Conservation (phyloP, 208 protist genomes). For the Wallacemonas collosoma region DNA sequence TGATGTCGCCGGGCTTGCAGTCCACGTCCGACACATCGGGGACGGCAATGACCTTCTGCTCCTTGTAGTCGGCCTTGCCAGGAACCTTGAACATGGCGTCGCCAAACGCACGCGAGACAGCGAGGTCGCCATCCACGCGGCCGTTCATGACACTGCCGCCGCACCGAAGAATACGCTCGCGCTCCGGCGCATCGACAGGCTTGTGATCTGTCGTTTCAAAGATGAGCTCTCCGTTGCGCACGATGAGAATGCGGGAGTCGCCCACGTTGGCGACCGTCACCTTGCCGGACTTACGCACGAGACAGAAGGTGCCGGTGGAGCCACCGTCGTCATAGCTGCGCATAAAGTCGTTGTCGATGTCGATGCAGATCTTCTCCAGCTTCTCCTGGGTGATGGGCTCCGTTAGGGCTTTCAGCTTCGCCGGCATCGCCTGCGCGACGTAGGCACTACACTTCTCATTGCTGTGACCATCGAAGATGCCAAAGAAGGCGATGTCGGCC, state of each 20-base stretch:
- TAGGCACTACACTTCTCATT: constrained; percentile 79
- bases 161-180: constrained; percentile 80
- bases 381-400: constrained; percentile 56
- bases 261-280: constrained; percentile 89
- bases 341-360: constrained; percentile 78
- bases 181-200: constrained; percentile 68
- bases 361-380: constrained; percentile 76
- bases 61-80: constrained; percentile 57
- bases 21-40: constrained; percentile 74
- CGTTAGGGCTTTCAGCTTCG: constrained; percentile 47
- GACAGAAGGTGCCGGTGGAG: constrained; percentile 81
- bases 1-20: constrained; percentile 73
- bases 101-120: constrained; percentile 93
- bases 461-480: constrained; percentile 92
- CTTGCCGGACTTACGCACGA: constrained; percentile 54
- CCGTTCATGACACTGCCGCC: constrained; percentile 86
- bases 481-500: constrained; percentile 59
- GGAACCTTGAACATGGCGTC: constrained; percentile 90
- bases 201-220: constrained; percentile 93
- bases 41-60: constrained; percentile 89
- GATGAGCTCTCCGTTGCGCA: constrained; percentile 55
- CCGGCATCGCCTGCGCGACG: constrained; percentile 63
- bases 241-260: constrained; percentile 88
- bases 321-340: constrained; percentile 65
- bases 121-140: constrained; percentile 93